Evolutionary conservation across 768 basidiomycete species (phyloP).

Genomic region (Mycena capillaripes): DNA sequence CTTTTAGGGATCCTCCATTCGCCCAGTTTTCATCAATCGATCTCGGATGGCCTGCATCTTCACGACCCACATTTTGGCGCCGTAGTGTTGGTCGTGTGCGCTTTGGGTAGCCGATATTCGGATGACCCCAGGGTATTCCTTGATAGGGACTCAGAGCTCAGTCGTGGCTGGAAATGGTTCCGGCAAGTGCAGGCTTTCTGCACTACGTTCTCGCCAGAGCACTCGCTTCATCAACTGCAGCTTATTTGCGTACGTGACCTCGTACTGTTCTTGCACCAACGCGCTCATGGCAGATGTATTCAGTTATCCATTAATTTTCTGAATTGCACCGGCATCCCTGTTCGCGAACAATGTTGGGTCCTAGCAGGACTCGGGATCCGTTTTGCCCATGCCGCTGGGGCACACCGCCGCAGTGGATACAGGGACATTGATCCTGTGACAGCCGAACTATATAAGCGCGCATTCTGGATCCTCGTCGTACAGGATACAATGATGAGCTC

Average conservation of each 20-base stretch:
- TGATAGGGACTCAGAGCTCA: conserved; percentile 19
- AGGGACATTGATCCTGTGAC: neutral
- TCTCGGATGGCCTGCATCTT: conserved; percentile 63
- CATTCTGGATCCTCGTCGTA: conserved; percentile 6
- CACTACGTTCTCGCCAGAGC: neutral
- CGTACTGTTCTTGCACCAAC: neutral
- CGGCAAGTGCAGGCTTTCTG: neutral
- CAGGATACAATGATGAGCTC: conserved; percentile 7
- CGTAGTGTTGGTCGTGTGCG: conserved; percentile 65
- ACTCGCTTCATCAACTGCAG: neutral
- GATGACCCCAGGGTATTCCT: conserved; percentile 59
- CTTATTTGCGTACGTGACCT: neutral
- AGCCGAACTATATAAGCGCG: conserved; percentile 15
- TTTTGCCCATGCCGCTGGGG: conserved; percentile 16
- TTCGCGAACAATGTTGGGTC: conserved; percentile 3
- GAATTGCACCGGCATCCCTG: neutral
- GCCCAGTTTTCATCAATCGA: conserved; percentile 68
- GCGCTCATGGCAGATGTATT: neutral
- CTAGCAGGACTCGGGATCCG: conserved; percentile 2
- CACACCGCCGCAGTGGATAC: conserved; percentile 1
- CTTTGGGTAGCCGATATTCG: conserved; percentile 57
- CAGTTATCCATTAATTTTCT: neutral
- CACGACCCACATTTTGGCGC: conserved; percentile 58
- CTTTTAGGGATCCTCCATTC: conserved; percentile 75
- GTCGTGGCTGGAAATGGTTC: conserved; percentile 21